These are phyloP conservation scores for Passalora sequoiae DNA, from an alignment of 2,329 filamentous ascomycete genomes.

Conservation along the genomic window DNA sequence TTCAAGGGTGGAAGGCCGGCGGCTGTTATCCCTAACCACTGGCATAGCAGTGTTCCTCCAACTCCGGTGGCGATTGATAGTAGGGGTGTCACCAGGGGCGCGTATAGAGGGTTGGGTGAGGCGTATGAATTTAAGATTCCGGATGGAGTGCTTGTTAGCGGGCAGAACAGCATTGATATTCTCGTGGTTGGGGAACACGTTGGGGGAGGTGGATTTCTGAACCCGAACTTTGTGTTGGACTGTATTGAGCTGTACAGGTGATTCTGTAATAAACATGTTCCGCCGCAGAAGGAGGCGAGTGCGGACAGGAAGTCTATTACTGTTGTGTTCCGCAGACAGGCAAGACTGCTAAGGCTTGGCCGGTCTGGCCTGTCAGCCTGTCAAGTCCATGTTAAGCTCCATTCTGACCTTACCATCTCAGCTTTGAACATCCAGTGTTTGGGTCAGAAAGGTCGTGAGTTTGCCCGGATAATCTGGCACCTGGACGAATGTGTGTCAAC, in stretches of 20 bases:
- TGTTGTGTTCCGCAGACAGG: too few relatives aligned
- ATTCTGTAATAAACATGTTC: too few relatives aligned
- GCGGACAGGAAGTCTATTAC: too few relatives aligned
- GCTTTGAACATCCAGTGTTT: too few relatives aligned
- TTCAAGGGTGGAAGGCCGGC: conserved; percentile 12
- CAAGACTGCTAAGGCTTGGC: too few relatives aligned
- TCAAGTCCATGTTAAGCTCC: too few relatives aligned
- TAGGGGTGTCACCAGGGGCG: conserved; percentile 15
- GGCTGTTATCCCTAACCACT: conserved; percentile 8
- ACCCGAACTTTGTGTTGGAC: conserved; percentile 17
- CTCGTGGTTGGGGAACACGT: conserved; percentile 9
- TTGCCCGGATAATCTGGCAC: too few relatives aligned
- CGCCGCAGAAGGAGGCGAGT: too few relatives aligned
- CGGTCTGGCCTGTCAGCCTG: too few relatives aligned
- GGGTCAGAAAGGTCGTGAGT: too few relatives aligned
- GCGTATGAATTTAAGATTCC: conserved; percentile 13
- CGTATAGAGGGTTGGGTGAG: conserved; percentile 15
- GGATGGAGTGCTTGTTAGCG: conserved; percentile 4
- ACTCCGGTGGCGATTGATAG: conserved; percentile 13
- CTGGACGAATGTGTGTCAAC: too few relatives aligned
- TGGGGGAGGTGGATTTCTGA: conserved; percentile 7
- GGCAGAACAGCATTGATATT: conserved; percentile 10
- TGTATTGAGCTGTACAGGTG: conserved; percentile 18
- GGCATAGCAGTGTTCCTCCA: conserved; percentile 3
- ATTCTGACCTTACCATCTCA: too few relatives aligned